Conservation (phyloP, 1,284 basidiomycete species). For the Ustilago crameri region DNA sequence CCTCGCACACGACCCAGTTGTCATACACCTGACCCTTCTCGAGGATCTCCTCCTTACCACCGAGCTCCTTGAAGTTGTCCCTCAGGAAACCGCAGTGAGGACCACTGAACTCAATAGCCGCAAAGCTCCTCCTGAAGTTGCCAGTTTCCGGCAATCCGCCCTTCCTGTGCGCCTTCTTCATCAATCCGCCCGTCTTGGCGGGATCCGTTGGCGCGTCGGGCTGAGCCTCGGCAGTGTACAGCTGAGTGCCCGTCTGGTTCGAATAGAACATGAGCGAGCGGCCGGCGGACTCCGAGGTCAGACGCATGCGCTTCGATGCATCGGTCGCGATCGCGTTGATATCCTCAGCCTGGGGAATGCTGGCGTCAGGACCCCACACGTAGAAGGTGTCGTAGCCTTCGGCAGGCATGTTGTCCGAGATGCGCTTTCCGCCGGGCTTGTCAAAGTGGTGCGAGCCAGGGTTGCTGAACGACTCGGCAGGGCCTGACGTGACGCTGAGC, state of each 20-base stretch:
- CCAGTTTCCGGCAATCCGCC: conserved; percentile 30
- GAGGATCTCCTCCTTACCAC: conserved; percentile 52
- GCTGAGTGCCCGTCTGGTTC: conserved; percentile 60
- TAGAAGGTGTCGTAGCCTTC: conserved; percentile 63
- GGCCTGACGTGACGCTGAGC: conserved; percentile 14
- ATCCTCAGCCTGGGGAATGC: conserved; percentile 30
- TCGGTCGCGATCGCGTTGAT: conserved; percentile 29
- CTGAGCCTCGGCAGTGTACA: conserved; percentile 54
- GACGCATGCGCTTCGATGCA: conserved; percentile 36
- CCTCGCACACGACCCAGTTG: conserved; percentile 53
- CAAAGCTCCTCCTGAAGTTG: conserved; percentile 44
- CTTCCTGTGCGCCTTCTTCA: conserved; percentile 49
- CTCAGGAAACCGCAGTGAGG: conserved; percentile 62
- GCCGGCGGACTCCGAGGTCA: conserved; percentile 39
- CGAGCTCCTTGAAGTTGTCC: conserved; percentile 31
- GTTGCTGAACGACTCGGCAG: conserved; percentile 32
- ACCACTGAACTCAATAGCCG: conserved; percentile 60
- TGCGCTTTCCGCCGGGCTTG: conserved; percentile 32
- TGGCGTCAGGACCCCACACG: conserved; percentile 46
- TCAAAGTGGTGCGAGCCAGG: conserved; percentile 47
- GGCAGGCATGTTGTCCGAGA: conserved; percentile 33
- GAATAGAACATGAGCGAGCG: conserved; percentile 50
- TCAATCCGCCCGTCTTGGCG: conserved; percentile 22
- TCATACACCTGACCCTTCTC: conserved; percentile 52
- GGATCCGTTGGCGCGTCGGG: conserved; percentile 44